A percentile compares a stretch with the other conserved stretches of the same genome.
Evolutionary conservation across 768 basidiomycete species (phyloP).

Genomic region (Mycena kentingensis): DNA sequence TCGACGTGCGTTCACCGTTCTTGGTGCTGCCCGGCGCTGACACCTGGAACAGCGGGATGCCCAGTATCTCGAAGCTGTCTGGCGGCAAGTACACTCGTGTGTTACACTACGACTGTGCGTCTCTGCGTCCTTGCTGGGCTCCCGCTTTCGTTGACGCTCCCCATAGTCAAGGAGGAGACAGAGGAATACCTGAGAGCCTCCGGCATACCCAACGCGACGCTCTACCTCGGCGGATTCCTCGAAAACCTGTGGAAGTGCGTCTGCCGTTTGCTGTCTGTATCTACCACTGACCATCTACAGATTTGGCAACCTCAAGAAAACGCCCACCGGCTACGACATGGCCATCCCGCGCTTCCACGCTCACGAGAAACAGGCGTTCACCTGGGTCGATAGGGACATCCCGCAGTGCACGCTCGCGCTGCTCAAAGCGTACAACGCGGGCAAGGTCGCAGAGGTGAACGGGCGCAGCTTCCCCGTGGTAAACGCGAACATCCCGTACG

Average conservation of each 20-base stretch:
- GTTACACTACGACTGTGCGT: conserved; percentile 6
- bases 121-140: too few species aligned
- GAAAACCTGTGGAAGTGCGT: conserved; percentile 7
- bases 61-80: conserved; percentile 1
- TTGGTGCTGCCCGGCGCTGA: not conserved
- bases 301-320: not conserved
- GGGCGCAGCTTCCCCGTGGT: conserved; percentile 8
- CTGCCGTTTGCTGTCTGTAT: not conserved
- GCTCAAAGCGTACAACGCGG: not conserved
- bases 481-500: not conserved
- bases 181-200: conserved; percentile 23
- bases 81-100: conserved; percentile 8
- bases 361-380: not conserved
- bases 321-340: not conserved
- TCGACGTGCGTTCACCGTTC: conserved; percentile 13
- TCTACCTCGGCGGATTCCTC: conserved; percentile 7
- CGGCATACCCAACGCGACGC: conserved; percentile 12
- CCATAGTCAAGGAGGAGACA: conserved; percentile 16
- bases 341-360: not conserved
- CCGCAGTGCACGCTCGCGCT: not conserved
- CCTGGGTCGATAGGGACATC: conserved; percentile 3
- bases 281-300: not conserved
- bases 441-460: not conserved
- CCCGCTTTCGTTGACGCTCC: not conserved
- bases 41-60: not conserved